Conservation (phyloP, 163 green algal species). For the Coccomyxa subellipsoidea region DNA sequence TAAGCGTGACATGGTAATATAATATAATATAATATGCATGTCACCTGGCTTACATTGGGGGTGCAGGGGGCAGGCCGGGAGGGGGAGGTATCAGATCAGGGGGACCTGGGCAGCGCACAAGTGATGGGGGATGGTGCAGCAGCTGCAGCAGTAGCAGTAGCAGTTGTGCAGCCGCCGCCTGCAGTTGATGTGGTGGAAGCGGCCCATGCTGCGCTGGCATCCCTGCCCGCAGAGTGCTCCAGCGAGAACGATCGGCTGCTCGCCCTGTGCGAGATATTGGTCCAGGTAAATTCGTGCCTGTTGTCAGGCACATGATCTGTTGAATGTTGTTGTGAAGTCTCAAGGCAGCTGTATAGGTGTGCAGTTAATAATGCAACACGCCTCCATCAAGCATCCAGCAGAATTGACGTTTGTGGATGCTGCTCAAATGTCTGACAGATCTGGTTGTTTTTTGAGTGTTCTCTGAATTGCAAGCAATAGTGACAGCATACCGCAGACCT, state of each 20-base stretch:
- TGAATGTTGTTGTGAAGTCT: not conserved
- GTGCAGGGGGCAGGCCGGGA: not conserved
- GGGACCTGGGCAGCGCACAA: not conserved
- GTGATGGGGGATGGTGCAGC: not conserved
- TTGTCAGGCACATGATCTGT: not conserved
- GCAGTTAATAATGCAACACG: not conserved
- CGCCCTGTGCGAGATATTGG: not conserved
- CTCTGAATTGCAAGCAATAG: not conserved
- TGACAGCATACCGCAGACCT: no score
- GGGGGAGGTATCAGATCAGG: not conserved
- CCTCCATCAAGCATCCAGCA: not conserved
- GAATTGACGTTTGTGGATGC: not conserved
- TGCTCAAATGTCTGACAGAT: not conserved
- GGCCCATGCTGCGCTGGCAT: not conserved
- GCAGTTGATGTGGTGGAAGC: not conserved
- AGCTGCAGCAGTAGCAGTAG: not conserved
- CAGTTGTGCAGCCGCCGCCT: not conserved
- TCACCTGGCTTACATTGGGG: no score
- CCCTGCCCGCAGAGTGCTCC: not conserved
- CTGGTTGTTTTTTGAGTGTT: not conserved
- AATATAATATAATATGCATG: no score
- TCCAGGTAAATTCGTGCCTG: not conserved
- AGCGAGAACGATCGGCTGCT: not conserved
- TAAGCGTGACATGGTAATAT: no score
- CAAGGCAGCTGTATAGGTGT: not conserved